These are phyloP conservation scores for Hypomyces rosellus DNA, from an alignment of 2,329 filamentous ascomycete species.

Conservation along the genomic window DNA sequence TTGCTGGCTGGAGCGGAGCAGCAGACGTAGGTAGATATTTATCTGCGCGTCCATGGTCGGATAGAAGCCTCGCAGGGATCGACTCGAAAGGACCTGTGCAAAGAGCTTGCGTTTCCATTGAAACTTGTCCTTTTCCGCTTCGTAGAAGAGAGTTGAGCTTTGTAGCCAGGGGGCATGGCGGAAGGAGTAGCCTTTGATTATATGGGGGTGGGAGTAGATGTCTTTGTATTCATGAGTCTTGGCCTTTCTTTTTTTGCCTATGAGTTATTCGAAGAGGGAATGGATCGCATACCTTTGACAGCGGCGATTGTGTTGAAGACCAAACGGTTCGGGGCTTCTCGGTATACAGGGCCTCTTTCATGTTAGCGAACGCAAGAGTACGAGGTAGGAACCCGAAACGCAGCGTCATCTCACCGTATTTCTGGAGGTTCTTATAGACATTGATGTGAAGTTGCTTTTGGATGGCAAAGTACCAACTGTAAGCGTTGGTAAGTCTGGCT, in stretches of 20 bases:
- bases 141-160: neutral
- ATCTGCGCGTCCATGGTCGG: neutral
- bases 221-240: neutral
- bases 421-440: conserved; percentile 2
- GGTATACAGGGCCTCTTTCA: neutral
- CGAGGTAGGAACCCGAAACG: neutral
- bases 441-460: neutral
- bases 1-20: neutral
- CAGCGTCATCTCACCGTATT: neutral
- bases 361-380: neutral
- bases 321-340: neutral
- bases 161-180: neutral
- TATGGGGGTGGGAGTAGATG: neutral
- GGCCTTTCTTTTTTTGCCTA: no score
- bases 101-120: conserved; percentile 2
- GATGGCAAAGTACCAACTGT: neutral
- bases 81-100: neutral
- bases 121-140: neutral
- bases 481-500: neutral
- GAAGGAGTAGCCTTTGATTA: neutral
- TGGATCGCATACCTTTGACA: neutral
- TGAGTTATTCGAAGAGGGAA: neutral
- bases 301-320: conserved; percentile 1
- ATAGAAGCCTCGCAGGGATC: conserved; percentile 3
- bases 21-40: neutral